Evolutionary conservation across 768 basidiomycete species (phyloP), one percentile per base, ranked within the genome.

Genomic region (Tremella fuciformis): DNA sequence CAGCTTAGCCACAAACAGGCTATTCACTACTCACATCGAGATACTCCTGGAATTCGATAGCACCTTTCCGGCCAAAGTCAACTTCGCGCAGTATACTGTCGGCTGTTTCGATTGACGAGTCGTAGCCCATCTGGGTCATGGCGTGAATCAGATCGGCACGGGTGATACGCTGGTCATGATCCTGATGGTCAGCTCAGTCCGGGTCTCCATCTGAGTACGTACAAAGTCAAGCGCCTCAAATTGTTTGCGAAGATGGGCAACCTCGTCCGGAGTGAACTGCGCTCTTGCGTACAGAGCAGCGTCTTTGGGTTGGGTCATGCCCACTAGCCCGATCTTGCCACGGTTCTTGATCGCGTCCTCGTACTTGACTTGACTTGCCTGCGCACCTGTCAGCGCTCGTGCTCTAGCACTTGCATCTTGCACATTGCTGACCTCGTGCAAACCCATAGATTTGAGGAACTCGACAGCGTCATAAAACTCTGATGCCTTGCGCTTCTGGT

Each of bases 371-470:
- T 67, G 63, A 18, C 64, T 63, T 50, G 58, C 57, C 58, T 69
- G 59, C 16, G 16, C 22, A 9, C 8, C 51, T 24, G 22, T 59
- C 42, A 53, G 51, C 34, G 41, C 16, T 42, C 18, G 19, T 24
- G 2, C 3, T 16, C 3, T 8, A n/a, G n/a, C 21, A n/a, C 15
- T 19, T n/a, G 4, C 7, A 22, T 46, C 42, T 46, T 46, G 42
- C 22, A n/a, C 4, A 18, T 46, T 22, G 67, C 75, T 62, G 52
- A 74, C 73, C 61, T 70, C 62, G 21, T 81, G 81, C 38, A 96
- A 81, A 0, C 93, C 93, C 94, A 97, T 97, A 65, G 83, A 87
- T 58, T 80, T 81, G 40, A 96, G 81, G 79, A 90, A 94, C 42
- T 73, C 76, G 18, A 87, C 80, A 0, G 85, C 84, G 29, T 79